Evolutionary conservation across 1,139 yeast genomes (phyloP), one percentile per base, ranked within the genome.

Genomic region (Suhomyces chickasaworum): DNA sequence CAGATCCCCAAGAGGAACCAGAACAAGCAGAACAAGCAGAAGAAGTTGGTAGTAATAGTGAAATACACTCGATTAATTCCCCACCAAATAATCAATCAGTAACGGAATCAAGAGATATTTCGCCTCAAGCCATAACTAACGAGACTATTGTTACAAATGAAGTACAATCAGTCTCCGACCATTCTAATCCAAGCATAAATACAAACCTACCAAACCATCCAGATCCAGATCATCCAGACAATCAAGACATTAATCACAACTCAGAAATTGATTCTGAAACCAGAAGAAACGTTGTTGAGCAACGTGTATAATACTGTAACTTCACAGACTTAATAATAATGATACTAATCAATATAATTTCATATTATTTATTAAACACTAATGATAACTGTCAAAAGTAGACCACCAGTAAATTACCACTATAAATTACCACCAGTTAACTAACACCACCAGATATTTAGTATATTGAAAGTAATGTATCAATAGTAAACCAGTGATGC

Each of bases 251-350:
- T 4, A 29, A 32, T 25, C 10, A 34, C 13, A 9, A 27, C 22
- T 25, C 40, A 3, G 44, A 35, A 4, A 8, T 35, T 27, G 39
- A 42, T 17, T 21, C 39, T 10, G 49, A 56, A 29, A 43, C 48
- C 13, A 36, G 47, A 34, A 40, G 69, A 47, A 62, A 60, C 39
- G 51, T 59, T 27, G 67, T 61, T 23, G 67, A 65, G 22, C 66
- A 63, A 45, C 60, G 69, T 46, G 70, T 66, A 13, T 65, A 55
- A 56, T 33, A 17, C 7, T 8, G 13, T 32, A 32, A 32, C 18
- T 22, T 13, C 35, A 8, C 21, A 17, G 35, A 22, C 12, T 17
- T 18, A 7, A 20, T 32, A 29, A 13, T 29, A 15, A 13, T 25
- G 12, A 25, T 25, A 25, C 2, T 25, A n/a, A 25, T 13, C 6